A percentile compares a stretch with the other conserved stretches of the same genome.
phyloP scores from a whole-genome alignment of 805 yeast genomes.

The Hanseniaspora hatyaiensis region DNA sequence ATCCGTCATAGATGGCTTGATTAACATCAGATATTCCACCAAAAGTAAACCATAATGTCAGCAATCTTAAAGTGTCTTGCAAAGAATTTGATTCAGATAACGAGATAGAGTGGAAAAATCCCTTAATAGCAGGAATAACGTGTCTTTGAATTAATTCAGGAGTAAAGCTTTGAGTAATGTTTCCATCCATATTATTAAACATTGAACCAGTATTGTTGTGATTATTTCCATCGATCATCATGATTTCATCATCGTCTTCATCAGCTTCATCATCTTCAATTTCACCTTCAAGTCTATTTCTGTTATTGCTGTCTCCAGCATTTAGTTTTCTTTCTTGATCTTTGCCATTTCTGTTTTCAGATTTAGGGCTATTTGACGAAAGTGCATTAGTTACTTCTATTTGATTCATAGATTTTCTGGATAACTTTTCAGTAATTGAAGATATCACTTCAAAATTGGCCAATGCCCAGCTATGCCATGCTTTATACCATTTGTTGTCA shows the following conservation, averaged over 20 bases:
- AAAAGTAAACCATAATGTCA: conserved; percentile 90
- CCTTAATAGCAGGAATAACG: conserved; percentile 90
- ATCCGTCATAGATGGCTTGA: conserved; percentile 80
- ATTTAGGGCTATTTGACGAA: conserved; percentile 17
- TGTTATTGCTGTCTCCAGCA: conserved; percentile 22
- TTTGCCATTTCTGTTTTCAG: conserved; percentile 1
- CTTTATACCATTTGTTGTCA: conserved; percentile 88
- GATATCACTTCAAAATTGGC: conserved; percentile 94
- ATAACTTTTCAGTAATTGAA: conserved; percentile 31
- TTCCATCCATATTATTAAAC: conserved; percentile 16
- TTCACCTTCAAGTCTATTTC: conserved; percentile 17
- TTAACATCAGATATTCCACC: conserved; percentile 92
- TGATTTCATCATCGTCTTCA: conserved; percentile 20
- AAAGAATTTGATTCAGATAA: conserved; percentile 75
- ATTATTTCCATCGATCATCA: conserved; percentile 9
- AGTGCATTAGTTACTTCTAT: conserved; percentile 10
- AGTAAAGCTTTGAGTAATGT: conserved; percentile 25
- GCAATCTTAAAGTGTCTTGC: conserved; percentile 80
- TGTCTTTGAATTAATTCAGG: conserved; percentile 64
- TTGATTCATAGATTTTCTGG: conserved; percentile 13
- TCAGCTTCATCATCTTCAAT: conserved; percentile 25
- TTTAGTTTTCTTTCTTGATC: background rate
- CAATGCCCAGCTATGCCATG: conserved; percentile 99
- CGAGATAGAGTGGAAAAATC: conserved; percentile 89
- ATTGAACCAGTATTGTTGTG: conserved; percentile 17